Base-by-base conservation (phyloP, 225 moss, liverwort and hornwort genomes). In the Polytrichum formosum region DNA sequence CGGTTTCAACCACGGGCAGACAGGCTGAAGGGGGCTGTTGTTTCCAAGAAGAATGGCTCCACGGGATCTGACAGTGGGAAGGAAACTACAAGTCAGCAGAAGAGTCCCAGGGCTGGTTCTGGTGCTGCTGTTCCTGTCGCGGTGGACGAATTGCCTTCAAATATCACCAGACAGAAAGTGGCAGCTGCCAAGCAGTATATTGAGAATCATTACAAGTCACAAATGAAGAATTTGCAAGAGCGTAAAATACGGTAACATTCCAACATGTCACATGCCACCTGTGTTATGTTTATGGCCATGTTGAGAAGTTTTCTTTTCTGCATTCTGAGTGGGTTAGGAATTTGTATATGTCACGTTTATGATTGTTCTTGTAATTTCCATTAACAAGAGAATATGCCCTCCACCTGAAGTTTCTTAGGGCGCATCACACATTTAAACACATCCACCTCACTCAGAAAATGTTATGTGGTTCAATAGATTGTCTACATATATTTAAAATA, bases 1-100 rank as follows among this genome's bases (percentile, higher is more conserved):
- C 73, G 73, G 55, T 73, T 73, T 35, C 73, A 73, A 65, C 66
- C 73, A 18, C 55, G 73, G 58, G 72, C 54, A 21, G 73, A 73
- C 66, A 66, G 73, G 66, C 28, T 66, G 28, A 73, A 73, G 66
- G 56, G 55, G 7, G 54, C 73, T 9, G 21, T 56, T 16, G 73
- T 28, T 17, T 4, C 46, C 46, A 73, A 73, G 55, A 73, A 66
- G 66, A 58, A 66, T 65, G 66, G 73, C 56, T 73, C 65, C 21
- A 35, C 73, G 6, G 73, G 73, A 7, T 66, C 66, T 0, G 66
- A 73, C 27, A 66, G 73, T 33, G 55, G 73, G 17, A 73, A 73
- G 66, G 73, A 73, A 54, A 30, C 27, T 33, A 16, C 46, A 46
- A 46, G 46, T 46, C 46, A 46, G 46, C 54, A 55, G 18, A 65